Conservation (phyloP, 352 stramenopile genomes). For the Phytophthora tubulina region DNA sequence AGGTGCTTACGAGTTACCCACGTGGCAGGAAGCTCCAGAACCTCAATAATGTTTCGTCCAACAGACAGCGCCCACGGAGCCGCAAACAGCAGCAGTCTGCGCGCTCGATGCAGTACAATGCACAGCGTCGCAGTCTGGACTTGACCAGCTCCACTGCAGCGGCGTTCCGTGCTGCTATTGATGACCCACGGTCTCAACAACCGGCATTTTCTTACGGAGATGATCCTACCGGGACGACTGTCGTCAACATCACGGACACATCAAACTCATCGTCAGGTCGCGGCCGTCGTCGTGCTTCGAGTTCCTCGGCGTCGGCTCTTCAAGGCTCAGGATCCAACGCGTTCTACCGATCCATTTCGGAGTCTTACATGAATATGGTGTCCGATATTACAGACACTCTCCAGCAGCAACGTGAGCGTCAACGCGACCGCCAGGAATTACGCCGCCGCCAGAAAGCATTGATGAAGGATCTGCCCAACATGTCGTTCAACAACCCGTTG, state of each 20-base stretch:
- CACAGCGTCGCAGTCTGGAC: constrained; percentile 37
- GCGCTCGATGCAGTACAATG: constrained; percentile 28
- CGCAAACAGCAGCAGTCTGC: constrained; percentile 36
- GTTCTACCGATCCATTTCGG: constrained; percentile 55
- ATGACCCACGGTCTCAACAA: constrained; percentile 25
- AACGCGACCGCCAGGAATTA: constrained; percentile 61
- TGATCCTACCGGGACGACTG: constrained; percentile 17
- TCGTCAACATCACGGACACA: constrained; percentile 18
- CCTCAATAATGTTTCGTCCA: constrained; percentile 20
- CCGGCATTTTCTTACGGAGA: constrained; percentile 28
- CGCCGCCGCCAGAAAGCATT: constrained; percentile 58
- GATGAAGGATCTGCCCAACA: constrained; percentile 80
- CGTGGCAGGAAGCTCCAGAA: constrained; percentile 39
- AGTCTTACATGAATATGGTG: constrained; percentile 54
- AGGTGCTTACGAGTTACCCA: constrained; percentile 33
- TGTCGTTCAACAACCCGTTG: constrained; percentile 67
- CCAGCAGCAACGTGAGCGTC: constrained; percentile 51
- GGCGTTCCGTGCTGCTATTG: constrained; percentile 31
- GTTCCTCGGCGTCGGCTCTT: constrained; percentile 40
- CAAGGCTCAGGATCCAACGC: constrained; percentile 33
- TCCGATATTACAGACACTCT: constrained; percentile 53
- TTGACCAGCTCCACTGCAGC: constrained; percentile 23
- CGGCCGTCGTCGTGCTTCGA: constrained; percentile 52
- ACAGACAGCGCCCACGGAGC: constrained; percentile 28
- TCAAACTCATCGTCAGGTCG: constrained; percentile 31